Evolutionary conservation across 768 basidiomycete genomes (phyloP).

Genomic region (Leccinum broughii): DNA sequence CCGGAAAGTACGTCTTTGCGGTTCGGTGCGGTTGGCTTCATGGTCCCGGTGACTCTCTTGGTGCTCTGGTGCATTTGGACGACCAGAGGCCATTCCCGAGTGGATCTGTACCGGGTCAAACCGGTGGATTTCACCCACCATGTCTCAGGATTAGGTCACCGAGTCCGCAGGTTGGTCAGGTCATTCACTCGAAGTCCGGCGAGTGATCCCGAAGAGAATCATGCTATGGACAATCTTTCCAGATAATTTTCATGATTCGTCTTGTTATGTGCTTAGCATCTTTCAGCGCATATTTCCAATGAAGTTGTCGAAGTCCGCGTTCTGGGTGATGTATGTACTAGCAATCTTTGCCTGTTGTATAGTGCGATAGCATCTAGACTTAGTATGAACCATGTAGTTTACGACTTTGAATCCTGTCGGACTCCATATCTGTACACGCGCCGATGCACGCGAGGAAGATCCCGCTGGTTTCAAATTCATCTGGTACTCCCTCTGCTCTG

Average conservation of each 20-base stretch:
- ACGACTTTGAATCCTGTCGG: no score
- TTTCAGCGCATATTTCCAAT: neutral
- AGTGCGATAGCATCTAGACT: no score
- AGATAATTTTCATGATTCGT: neutral
- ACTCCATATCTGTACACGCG: no score
- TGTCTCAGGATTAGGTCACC: neutral
- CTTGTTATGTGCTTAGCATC: no score
- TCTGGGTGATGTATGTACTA: no score
- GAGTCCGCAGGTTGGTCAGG: neutral
- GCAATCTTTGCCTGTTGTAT: no score
- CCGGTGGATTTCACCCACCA: neutral
- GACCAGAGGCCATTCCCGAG: constrained; percentile 3
- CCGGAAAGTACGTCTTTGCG: constrained; percentile 11
- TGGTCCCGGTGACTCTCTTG: constrained; percentile 31
- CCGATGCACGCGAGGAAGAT: no score
- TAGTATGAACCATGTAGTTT: no score
- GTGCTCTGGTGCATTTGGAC: constrained; percentile 46
- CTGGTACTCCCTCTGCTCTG: no score
- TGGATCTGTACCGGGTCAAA: neutral
- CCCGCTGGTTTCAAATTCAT: no score
- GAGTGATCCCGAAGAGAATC: neutral
- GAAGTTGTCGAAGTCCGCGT: neutral
- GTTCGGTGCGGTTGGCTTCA: constrained; percentile 32
- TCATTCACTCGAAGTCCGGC: neutral
- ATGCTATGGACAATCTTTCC: constrained; percentile 1